Evolutionary conservation across 2,329 filamentous ascomycete genomes (phyloP).

Genomic region (Pyrenochaeta sp.): DNA sequence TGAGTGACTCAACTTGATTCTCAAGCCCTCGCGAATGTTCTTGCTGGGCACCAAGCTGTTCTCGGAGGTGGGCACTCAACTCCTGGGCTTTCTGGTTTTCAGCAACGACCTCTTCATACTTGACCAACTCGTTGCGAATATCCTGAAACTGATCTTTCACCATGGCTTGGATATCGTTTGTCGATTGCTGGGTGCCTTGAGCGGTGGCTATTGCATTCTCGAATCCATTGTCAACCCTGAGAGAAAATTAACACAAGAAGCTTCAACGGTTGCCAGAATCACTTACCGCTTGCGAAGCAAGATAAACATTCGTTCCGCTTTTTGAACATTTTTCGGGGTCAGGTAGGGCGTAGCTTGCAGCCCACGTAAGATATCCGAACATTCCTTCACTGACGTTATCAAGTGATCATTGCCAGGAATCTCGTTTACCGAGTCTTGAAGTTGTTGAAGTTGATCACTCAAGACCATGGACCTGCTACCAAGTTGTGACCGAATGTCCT

Average conservation of each 20-base stretch:
- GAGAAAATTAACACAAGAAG: too few relatives aligned
- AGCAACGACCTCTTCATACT: conserved; percentile 23
- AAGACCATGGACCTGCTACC: conserved; percentile 14
- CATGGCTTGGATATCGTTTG: conserved; percentile 11
- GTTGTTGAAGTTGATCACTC: conserved; percentile 17
- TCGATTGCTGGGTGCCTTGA: conserved; percentile 3
- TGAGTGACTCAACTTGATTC: conserved; percentile 9
- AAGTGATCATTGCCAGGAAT: conserved; percentile 1
- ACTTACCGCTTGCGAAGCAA: conserved; percentile 31
- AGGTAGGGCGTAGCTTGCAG: conserved; percentile 23
- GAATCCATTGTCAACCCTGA: conserved; percentile 26
- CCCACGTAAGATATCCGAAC: conserved; percentile 21
- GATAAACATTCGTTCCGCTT: conserved; percentile 31
- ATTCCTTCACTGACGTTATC: conserved; percentile 20
- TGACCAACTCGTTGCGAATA: conserved; percentile 26
- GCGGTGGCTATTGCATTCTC: conserved; percentile 9
- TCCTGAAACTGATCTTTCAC: conserved; percentile 22
- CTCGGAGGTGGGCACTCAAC: conserved; percentile 18
- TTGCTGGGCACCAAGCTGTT: conserved; percentile 24
- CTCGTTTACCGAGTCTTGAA: conserved; percentile 18
- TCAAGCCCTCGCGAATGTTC: conserved; percentile 19
- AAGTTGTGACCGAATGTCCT: conserved; percentile 22
- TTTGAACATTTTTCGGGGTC: conserved; percentile 27
- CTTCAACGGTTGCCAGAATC: too few relatives aligned
- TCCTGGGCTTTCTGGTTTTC: conserved; percentile 21